Evolutionary conservation across 805 yeast genomes (phyloP).

Genomic region (Myxozyma neglecta): DNA sequence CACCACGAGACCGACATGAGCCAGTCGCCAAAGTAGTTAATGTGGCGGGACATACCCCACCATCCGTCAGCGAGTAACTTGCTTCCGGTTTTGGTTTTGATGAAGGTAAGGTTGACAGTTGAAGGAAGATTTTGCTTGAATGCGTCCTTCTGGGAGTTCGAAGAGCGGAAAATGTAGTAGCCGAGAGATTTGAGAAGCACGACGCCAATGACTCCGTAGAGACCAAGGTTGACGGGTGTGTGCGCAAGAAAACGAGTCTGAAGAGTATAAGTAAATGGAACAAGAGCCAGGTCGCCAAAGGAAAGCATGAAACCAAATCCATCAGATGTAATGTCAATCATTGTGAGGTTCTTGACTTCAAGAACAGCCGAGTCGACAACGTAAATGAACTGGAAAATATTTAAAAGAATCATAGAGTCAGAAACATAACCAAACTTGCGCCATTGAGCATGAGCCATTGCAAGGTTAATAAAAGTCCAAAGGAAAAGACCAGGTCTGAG

Average conservation of each 20-base stretch:
- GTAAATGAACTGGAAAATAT: conserved; percentile 72
- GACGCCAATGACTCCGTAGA: conserved; percentile 44
- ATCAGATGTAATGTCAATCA: conserved; percentile 96
- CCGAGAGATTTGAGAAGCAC: conserved; percentile 58
- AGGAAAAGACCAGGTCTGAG: conserved; percentile 90
- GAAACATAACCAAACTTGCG: conserved; percentile 56
- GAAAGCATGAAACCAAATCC: conserved; percentile 97
- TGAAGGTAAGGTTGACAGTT: conserved; percentile 54
- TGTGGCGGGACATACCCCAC: conserved; percentile 94
- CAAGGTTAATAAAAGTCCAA: conserved; percentile 72
- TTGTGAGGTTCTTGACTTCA: conserved; percentile 84
- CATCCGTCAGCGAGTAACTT: conserved; percentile 85
- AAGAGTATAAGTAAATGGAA: conserved; percentile 86
- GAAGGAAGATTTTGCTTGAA: conserved; percentile 76
- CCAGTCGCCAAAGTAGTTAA: conserved; percentile 96
- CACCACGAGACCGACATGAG: conserved; percentile 90
- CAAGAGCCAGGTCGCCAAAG: conserved; percentile 89
- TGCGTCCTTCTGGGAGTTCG: conserved; percentile 81
- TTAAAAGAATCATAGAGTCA: conserved; percentile 72
- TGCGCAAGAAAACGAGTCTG: conserved; percentile 81
- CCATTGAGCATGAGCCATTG: conserved; percentile 82
- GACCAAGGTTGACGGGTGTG: conserved; percentile 58
- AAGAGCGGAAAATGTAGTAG: conserved; percentile 74
- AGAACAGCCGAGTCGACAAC: conserved; percentile 88
- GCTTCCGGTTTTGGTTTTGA: conserved; percentile 66